These are phyloP conservation scores for Geosmithia morbida DNA, from an alignment of 2,329 filamentous ascomycete species.

Conservation along the genomic window DNA sequence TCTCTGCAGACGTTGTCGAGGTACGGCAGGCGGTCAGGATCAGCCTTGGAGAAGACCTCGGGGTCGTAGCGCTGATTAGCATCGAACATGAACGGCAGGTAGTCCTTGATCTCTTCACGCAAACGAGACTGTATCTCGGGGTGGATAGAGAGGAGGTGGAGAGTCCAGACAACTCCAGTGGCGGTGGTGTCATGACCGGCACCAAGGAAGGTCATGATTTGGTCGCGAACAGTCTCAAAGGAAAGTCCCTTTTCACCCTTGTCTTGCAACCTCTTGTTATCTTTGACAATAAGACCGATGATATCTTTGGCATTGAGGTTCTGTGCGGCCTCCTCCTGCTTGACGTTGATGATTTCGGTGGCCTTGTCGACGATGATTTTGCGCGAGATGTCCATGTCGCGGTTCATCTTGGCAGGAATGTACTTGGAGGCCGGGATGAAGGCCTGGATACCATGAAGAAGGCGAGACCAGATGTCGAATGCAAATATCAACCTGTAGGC, in stretches of 20 bases:
- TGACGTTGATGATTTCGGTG: conserved; percentile 19
- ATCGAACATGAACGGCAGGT: conserved; percentile 18
- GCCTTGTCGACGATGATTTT: conserved; percentile 18
- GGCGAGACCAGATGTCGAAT: conserved; percentile 7
- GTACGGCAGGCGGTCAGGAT: conserved; percentile 25
- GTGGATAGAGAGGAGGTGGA: conserved; percentile 23
- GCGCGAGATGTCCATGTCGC: conserved; percentile 17
- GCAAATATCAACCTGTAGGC: conserved; percentile 20
- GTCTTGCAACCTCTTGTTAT: conserved; percentile 23
- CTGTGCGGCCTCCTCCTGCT: conserved; percentile 16
- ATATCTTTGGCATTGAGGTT: conserved; percentile 19
- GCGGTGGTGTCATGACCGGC: conserved; percentile 29
- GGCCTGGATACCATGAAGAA: conserved; percentile 25
- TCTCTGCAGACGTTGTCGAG: conserved; percentile 31
- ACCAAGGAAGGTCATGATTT: conserved; percentile 24
- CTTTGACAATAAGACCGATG: conserved; percentile 22
- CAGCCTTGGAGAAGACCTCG: conserved; percentile 13
- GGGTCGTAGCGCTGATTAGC: conserved; percentile 13
- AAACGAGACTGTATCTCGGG: conserved; percentile 21
- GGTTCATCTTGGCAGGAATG: conserved; percentile 22
- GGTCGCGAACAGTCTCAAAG: conserved; percentile 14
- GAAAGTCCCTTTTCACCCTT: conserved; percentile 18
- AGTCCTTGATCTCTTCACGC: conserved; percentile 21
- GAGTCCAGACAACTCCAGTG: conserved; percentile 24
- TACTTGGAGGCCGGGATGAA: conserved; percentile 22